These are phyloP conservation scores for Rugonectria rugulosa DNA, from an alignment of 2,329 filamentous ascomycete species.

Conservation along the genomic window DNA sequence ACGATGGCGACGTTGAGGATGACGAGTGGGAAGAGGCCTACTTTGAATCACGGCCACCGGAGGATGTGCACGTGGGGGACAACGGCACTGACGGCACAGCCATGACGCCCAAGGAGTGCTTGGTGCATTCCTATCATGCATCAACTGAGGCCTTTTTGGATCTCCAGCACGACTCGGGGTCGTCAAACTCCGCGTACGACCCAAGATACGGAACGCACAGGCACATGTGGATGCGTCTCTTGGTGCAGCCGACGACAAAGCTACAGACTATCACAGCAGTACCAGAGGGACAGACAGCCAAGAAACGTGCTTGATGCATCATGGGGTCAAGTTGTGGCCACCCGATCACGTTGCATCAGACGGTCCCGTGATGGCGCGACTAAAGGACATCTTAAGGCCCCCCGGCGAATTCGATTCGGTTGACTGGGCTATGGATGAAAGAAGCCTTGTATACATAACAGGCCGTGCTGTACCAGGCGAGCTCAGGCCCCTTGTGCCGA, in stretches of 20 bases:
- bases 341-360: conserved; percentile 15
- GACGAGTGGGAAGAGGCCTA: too few relatives aligned
- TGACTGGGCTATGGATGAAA: conserved; percentile 54
- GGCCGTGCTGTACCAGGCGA: conserved; percentile 16
- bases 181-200: conserved; percentile 52
- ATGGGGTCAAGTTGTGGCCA: conserved; percentile 34
- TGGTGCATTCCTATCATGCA: conserved; percentile 62
- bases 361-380: conserved; percentile 24
- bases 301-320: not conserved
- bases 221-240: not conserved
- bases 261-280: not conserved
- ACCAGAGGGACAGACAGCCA: not conserved
- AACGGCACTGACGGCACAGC: conserved; percentile 49
- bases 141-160: conserved; percentile 65
- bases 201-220: conserved; percentile 20
- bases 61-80: conserved; percentile 58
- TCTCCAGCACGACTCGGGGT: conserved; percentile 50
- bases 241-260: not conserved
- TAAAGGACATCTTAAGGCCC: conserved; percentile 48
- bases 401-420: conserved; percentile 43
- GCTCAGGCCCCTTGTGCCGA: conserved; percentile 32
- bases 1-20: too few relatives aligned
- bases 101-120: conserved; percentile 61
- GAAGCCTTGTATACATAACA: conserved; percentile 54
- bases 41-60: too few relatives aligned